phyloP scores from a whole-genome alignment of 108 stramenopile genomes.

The Nitzschia putrida region DNA sequence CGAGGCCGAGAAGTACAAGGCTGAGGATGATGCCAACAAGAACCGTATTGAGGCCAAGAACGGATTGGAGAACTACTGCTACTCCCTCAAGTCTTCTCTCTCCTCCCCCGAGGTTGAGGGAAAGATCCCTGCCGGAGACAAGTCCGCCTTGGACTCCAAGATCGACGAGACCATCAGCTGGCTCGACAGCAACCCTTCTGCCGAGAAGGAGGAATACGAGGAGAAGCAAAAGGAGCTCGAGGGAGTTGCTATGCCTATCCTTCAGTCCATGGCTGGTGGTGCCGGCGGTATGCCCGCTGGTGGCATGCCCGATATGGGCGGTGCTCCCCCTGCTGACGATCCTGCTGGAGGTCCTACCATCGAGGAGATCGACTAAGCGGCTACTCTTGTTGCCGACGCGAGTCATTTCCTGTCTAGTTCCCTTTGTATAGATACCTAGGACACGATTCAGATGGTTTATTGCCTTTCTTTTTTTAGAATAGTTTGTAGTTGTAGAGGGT shows the following conservation, averaged over 20 bases:
- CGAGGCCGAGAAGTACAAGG: constrained; percentile 98
- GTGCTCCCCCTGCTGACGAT: constrained; percentile 67
- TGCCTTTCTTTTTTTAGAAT: no score
- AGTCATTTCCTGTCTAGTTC: no score
- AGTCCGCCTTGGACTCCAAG: constrained; percentile 74
- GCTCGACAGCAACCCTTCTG: constrained; percentile 91
- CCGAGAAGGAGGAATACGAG: constrained; percentile 98
- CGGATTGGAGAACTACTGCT: constrained; percentile 95
- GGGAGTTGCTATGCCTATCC: constrained; percentile 90
- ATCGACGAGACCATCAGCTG: constrained; percentile 92
- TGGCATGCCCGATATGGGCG: constrained; percentile 68
- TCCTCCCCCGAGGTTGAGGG: constrained; percentile 83
- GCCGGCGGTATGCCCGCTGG: constrained; percentile 59
- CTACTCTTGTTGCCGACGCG: neutral
- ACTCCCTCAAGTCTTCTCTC: constrained; percentile 91
- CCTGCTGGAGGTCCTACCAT: constrained; percentile 87
- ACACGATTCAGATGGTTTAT: no score
- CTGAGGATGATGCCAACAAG: constrained; percentile 95
- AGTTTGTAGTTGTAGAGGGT: no score
- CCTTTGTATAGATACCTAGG: no score
- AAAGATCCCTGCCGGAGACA: constrained; percentile 84
- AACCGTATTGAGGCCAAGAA: constrained; percentile 97
- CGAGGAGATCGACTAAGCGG: constrained; percentile 81
- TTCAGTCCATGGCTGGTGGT: constrained; percentile 81
- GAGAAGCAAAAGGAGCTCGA: constrained; percentile 98